A percentile compares a stretch with the other conserved stretches of the same genome.
These are phyloP conservation scores for Fusarium pseudograminearum DNA, from an alignment of 2,329 filamentous ascomycete species.

Conservation along the genomic window DNA sequence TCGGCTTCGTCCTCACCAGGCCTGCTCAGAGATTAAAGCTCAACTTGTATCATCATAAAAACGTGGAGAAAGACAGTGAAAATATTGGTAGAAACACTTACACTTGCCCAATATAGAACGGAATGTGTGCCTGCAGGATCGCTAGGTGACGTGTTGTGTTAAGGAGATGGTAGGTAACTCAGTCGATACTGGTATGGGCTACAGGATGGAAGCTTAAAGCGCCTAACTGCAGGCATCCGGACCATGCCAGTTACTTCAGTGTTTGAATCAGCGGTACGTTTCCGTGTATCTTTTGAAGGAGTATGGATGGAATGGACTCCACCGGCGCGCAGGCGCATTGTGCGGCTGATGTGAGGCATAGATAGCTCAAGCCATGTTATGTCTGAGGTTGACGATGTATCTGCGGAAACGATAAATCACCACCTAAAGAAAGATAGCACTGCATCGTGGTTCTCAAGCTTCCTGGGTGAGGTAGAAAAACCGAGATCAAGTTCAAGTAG, in stretches of 20 bases:
- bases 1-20: conserved; percentile 63
- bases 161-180: not conserved
- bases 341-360: conserved; percentile 33
- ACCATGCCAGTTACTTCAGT: conserved; percentile 21
- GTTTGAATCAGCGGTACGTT: conserved; percentile 25
- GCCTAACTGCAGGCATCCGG: conserved; percentile 35
- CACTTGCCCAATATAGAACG: conserved; percentile 25
- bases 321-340: conserved; percentile 18
- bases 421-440: not conserved
- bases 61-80: conserved; percentile 1
- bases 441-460: not conserved
- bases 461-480: not conserved
- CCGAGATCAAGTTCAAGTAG: not conserved
- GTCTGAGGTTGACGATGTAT: not conserved
- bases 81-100: not conserved
- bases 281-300: conserved; percentile 15
- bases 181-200: conserved; percentile 12
- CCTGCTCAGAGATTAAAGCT: conserved; percentile 54
- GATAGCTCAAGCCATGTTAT: conserved; percentile 10
- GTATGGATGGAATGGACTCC: conserved; percentile 37
- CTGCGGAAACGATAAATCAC: not conserved
- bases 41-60: conserved; percentile 57
- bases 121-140: conserved; percentile 1
- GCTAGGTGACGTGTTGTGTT: conserved; percentile 6
- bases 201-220: conserved; percentile 15